Conservation (phyloP, 305 asterid genomes). For the Fraxinus velutina region DNA sequence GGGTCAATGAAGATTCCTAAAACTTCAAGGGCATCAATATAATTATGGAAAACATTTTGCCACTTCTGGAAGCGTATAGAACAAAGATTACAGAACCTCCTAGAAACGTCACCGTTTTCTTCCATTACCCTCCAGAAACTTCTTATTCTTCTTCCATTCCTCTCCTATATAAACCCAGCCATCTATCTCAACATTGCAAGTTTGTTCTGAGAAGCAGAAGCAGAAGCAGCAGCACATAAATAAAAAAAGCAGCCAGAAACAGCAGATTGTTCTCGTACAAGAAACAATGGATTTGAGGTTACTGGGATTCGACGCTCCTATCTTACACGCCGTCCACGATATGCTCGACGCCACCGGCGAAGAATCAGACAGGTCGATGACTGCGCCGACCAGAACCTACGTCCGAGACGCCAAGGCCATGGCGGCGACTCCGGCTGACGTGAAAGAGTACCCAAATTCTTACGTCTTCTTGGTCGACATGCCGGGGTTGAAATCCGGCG, state of each 20-base stretch:
- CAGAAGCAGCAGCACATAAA: too few relatives aligned
- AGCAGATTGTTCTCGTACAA: neutral
- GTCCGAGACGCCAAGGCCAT: conserved; percentile 30
- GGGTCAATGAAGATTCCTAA: neutral
- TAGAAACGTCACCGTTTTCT: neutral
- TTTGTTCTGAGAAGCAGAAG: neutral
- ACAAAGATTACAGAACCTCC: neutral
- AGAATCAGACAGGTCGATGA: conserved; percentile 16
- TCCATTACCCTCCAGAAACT: conserved; percentile 11
- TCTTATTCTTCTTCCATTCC: neutral
- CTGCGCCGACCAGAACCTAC: conserved; percentile 26
- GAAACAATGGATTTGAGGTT: conserved; percentile 8
- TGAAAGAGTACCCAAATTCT: conserved; percentile 22
- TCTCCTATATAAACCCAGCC: neutral
- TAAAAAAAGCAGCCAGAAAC: neutral
- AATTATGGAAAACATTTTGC: neutral
- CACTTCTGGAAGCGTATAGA: neutral
- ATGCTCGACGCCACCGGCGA: conserved; percentile 27
- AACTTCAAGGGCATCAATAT: neutral
- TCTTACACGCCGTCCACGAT: conserved; percentile 22
- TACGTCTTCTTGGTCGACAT: conserved; percentile 31
- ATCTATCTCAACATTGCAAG: neutral
- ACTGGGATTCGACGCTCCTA: neutral
- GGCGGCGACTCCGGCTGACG: conserved; percentile 32
- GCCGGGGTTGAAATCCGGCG: conserved; percentile 33